phyloP scores from a whole-genome alignment of 2,329 filamentous ascomycete genomes.

The Cercospora berteroae region DNA sequence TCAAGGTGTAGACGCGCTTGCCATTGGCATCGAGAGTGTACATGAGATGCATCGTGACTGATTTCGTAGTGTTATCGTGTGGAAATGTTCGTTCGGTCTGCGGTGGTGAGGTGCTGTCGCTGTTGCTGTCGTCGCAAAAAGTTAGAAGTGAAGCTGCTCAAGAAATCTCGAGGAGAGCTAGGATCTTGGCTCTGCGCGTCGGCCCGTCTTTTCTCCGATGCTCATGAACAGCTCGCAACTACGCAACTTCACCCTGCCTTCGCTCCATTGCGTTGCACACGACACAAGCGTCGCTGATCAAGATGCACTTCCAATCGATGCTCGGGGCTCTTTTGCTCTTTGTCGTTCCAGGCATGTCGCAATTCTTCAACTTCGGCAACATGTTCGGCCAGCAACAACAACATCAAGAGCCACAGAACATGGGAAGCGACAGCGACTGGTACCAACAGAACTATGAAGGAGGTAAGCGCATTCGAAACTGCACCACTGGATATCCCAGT shows the following conservation, averaged over 20 bases:
- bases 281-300: neutral
- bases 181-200: neutral
- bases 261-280: neutral
- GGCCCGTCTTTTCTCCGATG: conserved; percentile 1
- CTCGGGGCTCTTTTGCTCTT: conserved; percentile 55
- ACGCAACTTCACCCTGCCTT: conserved; percentile 3
- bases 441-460: conserved; percentile 71
- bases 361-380: conserved; percentile 93
- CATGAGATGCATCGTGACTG: conserved; percentile 66
- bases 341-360: conserved; percentile 61
- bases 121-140: conserved; percentile 1
- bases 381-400: conserved; percentile 73
- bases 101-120: neutral
- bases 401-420: conserved; percentile 69
- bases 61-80: neutral
- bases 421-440: conserved; percentile 76
- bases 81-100: neutral
- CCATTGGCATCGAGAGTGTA: conserved; percentile 80
- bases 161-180: conserved; percentile 3
- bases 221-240: conserved; percentile 13
- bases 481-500: too few relatives aligned
- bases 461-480: conserved; percentile 49
- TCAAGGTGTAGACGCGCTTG: conserved; percentile 91
- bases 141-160: conserved; percentile 4
- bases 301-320: conserved; percentile 11